Base-by-base conservation (phyloP, 495 filamentous ascomycete genomes). In the Immersiella caudata region DNA sequence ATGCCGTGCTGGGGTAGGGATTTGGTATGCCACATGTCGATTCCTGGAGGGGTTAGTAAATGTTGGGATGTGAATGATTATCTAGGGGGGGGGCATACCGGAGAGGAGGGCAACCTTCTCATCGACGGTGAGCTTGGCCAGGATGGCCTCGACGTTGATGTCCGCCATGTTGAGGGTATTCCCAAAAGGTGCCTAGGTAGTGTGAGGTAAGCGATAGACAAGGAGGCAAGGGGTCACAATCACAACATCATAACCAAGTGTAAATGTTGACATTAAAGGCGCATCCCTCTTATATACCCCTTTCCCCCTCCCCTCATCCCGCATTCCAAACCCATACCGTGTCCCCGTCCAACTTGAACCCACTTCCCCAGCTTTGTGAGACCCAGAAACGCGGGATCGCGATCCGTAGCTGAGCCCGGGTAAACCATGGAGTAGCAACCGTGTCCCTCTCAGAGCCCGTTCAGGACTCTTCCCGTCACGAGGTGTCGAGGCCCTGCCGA, bases 11-110 rank as follows among this genome's bases (percentile, higher is more conserved):
- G 70, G 4, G 83, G 83, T 8, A 91, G 75, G 14, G 85, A 61
- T 9, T 81, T 83, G 9, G 88, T 90, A 68, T 90, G 87, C 88
- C 88, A 90, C 75, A 89, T 89, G 72, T 91, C 88, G 62, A 80
- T 79, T 40, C 87, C 88, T 77, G 65, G 18, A 1, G 20, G 25
- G 21, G 27, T 51, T 33, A 50, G 57, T 52, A 14, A 62, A 12
- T 35, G 22, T n/a, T n/a, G n/a, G n/a, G 49, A 8, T 24, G 46
- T 3, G 40, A 16, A 8, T 25, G 21, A 22, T 6, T 22, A 25
- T 9, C 6, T 12, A n/a, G 21, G 9, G 25, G 29, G 49, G 54
- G 49, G n/a, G 66, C 76, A 69, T 74, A 87, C 86, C 87, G 22
- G 86, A 82, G 58, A 88, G 81, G 24, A 91, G 80, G 40, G 84